Evolutionary conservation across 2,329 filamentous ascomycete genomes (phyloP), one percentile per base, ranked within the genome.

Genomic region (Chaetomiaceae sp.): DNA sequence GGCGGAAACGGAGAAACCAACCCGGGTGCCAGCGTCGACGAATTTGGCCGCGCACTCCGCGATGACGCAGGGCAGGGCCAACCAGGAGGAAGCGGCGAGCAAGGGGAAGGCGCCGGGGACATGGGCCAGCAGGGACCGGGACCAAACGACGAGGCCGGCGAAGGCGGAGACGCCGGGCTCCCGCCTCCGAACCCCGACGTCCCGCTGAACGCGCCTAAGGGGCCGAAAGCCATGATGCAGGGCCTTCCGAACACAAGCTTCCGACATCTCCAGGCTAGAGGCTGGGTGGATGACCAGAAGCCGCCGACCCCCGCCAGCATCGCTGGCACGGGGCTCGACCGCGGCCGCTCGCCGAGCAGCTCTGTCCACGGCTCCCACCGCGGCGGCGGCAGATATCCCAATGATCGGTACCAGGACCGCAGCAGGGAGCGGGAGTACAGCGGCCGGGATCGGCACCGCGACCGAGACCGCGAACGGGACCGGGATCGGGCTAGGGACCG

Each of bases 211-310:
- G 93, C 93, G 23, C 93, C 93, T 23, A 95, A 87, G 48, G 93
- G 91, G 9, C 93, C 93, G 42, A 91, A 93, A 70, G 93, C 93
- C 16, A 95, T 97, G 89, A 81, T 92, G 56, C 86, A 93, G 68
- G 89, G 90, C 25, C 74, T 90, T 10, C 87, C 88, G 45, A 95
- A 95, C 67, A 91, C 85, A 51, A 88, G 87, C 59, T 79, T 87
- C 47, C 79, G 83, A 57, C 80, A 86, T 61, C 66, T 84, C 66
- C 73, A 81, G 56, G 78, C 78, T 20, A 66, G 71, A 55, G 70
- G 70, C 48, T 66, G 66, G 57, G 69, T 77, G 33, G 68, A 67
- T 58, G 70, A 71, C 57, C 66, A 71, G 44, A 60, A 61, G 53
- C 54, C 56, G 48, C 62, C 66, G 31, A 65, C 63, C 48, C 60